A percentile compares a stretch with the other conserved stretches of the same genome.
Conservation (phyloP, 371 early-diverging fungal genomes). For the Astathelohania contejeani region DNA sequence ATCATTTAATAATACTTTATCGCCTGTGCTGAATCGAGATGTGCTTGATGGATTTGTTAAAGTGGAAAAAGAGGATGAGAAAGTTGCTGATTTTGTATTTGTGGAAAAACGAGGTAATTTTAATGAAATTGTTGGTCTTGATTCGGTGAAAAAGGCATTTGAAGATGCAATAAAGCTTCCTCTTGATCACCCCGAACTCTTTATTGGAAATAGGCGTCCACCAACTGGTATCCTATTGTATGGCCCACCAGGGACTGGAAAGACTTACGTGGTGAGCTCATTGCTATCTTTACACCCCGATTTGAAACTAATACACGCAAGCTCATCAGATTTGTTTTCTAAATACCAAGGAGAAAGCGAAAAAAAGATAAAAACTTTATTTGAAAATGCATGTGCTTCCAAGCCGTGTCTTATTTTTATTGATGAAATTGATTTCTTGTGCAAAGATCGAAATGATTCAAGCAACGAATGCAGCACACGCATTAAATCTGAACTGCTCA, state of each 20-base stretch:
- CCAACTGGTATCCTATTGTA: slow-evolving; percentile 88
- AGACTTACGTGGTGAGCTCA: slow-evolving; percentile 61
- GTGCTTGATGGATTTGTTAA: background rate
- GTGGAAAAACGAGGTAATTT: slow-evolving; percentile 17
- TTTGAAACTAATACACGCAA: slow-evolving; percentile 88
- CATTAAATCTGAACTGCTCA: background rate
- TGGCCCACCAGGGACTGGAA: slow-evolving; percentile 98
- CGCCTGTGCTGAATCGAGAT: background rate
- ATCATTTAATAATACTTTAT: background rate
- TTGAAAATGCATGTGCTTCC: slow-evolving; percentile 82
- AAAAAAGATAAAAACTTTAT: slow-evolving; percentile 84
- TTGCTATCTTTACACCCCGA: slow-evolving; percentile 86
- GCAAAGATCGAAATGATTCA: background rate
- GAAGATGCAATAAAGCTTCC: slow-evolving; percentile 93
- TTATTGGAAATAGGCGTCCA: slow-evolving; percentile 70
- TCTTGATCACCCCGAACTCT: slow-evolving; percentile 80
- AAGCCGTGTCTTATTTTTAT: slow-evolving; percentile 89
- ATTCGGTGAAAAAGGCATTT: slow-evolving; percentile 84
- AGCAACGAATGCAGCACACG: background rate
- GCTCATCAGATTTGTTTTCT: slow-evolving; percentile 56
- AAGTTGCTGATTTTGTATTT: background rate
- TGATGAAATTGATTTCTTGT: slow-evolving; percentile 68
- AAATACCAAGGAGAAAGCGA: slow-evolving; percentile 83
- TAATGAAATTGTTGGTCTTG: slow-evolving; percentile 82
- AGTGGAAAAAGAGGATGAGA: background rate